These are phyloP conservation scores for Silene coronaria DNA, from an alignment of 179 eudicot genomes.

Conservation along the genomic window DNA sequence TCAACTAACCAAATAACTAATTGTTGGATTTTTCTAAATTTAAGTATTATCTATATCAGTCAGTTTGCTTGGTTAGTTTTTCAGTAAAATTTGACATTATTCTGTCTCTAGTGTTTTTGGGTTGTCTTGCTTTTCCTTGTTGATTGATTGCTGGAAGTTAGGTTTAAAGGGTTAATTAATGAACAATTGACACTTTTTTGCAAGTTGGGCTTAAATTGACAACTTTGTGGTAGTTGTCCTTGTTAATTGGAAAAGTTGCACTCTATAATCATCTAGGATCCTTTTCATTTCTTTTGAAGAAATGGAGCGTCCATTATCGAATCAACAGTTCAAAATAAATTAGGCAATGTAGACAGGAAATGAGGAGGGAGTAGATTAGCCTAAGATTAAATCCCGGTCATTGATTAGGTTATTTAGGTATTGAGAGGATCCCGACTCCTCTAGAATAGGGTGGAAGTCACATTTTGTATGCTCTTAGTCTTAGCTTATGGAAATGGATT, in stretches of 20 bases:
- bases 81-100: background rate
- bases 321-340: no score
- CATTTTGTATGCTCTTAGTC: no score
- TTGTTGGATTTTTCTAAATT: background rate
- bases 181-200: background rate
- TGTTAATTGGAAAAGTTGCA: background rate
- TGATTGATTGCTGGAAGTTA: background rate
- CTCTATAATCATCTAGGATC: no score
- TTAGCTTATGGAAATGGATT: constrained; percentile 1
- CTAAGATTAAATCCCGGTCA: no score
- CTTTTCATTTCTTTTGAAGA: no score
- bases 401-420: no score
- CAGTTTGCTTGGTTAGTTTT: background rate
- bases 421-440: no score
- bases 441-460: no score
- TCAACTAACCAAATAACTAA: background rate
- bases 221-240: constrained; percentile 17
- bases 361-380: no score
- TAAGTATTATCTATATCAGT: background rate
- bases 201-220: background rate
- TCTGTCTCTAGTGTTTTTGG: background rate
- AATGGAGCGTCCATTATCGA: no score
- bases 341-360: no score
- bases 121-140: background rate
- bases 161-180: no score